Conservation (phyloP, 495 filamentous ascomycete species). For the Podospora australis region DNA sequence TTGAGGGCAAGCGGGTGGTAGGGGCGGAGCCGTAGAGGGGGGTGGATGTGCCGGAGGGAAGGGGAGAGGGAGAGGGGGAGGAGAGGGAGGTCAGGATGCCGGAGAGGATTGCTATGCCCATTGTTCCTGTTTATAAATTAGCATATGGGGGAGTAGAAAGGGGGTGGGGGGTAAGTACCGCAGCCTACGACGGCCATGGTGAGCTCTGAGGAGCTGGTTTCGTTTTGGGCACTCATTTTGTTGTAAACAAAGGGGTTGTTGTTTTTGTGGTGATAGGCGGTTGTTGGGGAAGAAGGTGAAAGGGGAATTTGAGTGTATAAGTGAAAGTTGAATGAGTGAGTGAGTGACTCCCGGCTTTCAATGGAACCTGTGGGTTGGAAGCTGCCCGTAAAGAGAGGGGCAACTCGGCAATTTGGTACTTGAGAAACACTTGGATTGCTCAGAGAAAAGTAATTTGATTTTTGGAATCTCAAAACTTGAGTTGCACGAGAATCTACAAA, state of each 20-base stretch:
- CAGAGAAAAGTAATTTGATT: too few species aligned
- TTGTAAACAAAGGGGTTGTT: conserved; percentile 1
- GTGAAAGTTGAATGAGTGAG: neutral
- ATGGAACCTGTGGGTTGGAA: conserved; percentile 2
- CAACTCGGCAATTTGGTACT: conserved; percentile 1
- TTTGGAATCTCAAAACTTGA: too few species aligned
- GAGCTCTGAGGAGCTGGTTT: conserved; percentile 39
- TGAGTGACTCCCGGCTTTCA: conserved; percentile 1
- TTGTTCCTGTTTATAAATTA: conserved; percentile 49
- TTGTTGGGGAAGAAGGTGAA: conserved; percentile 3
- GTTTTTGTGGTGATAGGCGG: neutral
- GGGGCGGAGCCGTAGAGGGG: conserved; percentile 45
- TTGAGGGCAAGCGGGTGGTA: conserved; percentile 55
- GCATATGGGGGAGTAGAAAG: neutral
- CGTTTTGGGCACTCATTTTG: conserved; percentile 15
- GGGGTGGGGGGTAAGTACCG: conserved; percentile 43
- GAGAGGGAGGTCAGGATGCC: conserved; percentile 66
- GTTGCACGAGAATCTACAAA: too few species aligned
- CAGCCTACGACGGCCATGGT: conserved; percentile 68
- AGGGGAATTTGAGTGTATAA: neutral
- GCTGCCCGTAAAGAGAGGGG: neutral
- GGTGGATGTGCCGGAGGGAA: conserved; percentile 43
- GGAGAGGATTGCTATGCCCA: conserved; percentile 78
- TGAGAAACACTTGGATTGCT: too few species aligned
- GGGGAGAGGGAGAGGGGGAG: conserved; percentile 32